Percentiles rank a stretch among this genome's conserved stretches.
phyloP scores from a whole-genome alignment of 2,329 filamentous ascomycete genomes.

The Davidsoniella virescens region DNA sequence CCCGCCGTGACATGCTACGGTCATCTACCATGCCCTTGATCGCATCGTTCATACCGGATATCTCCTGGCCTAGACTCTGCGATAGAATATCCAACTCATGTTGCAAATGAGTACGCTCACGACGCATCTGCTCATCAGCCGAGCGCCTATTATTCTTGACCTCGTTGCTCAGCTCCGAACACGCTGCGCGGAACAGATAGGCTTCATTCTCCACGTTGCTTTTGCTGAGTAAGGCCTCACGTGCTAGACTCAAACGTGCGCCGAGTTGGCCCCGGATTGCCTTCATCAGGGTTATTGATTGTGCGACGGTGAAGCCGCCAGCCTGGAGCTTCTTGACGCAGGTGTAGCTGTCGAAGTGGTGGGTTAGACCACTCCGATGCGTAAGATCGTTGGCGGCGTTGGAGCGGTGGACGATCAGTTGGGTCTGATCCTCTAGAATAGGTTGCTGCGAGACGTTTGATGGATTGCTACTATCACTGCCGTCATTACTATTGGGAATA shows the following conservation, averaged over 20 bases:
- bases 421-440: not conserved
- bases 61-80: slow-evolving; percentile 72
- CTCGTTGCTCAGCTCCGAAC: slow-evolving; percentile 78
- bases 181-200: slow-evolving; percentile 87
- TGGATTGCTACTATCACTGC: not conserved
- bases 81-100: slow-evolving; percentile 89
- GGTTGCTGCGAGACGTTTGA: not conserved
- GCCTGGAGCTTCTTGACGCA: slow-evolving; percentile 64
- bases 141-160: slow-evolving; percentile 61
- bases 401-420: slow-evolving; percentile 4
- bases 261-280: slow-evolving; percentile 63
- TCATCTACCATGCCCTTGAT: slow-evolving; percentile 96
- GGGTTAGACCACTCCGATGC: slow-evolving; percentile 40
- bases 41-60: slow-evolving; percentile 67
- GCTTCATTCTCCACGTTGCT: slow-evolving; percentile 84
- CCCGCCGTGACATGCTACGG: slow-evolving; percentile 76
- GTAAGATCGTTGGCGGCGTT: not conserved
- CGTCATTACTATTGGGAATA: no score
- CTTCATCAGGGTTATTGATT: slow-evolving; percentile 84
- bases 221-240: slow-evolving; percentile 68
- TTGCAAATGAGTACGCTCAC: slow-evolving; percentile 71
- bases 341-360: slow-evolving; percentile 91
- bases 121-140: slow-evolving; percentile 65
- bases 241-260: slow-evolving; percentile 66
- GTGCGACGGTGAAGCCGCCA: slow-evolving; percentile 54